phyloP scores from a whole-genome alignment of 2,329 filamentous ascomycete species.

The Rutstroemia sp. region DNA sequence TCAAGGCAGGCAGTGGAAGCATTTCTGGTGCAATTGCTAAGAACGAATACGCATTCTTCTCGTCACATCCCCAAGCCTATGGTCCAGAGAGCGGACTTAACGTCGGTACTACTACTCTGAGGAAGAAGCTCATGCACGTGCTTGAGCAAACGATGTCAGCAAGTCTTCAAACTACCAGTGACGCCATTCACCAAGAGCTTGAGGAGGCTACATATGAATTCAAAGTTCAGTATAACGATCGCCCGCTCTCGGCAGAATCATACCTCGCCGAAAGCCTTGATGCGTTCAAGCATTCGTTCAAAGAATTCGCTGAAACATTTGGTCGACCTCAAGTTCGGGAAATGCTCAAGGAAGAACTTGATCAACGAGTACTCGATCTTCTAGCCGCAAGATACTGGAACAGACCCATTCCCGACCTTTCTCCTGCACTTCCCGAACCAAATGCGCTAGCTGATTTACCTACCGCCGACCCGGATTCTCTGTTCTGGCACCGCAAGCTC shows the following conservation, averaged over 20 bases:
- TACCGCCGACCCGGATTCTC: constrained; percentile 74
- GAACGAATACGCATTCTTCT: constrained; percentile 86
- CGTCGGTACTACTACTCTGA: constrained; percentile 77
- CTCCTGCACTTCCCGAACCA: constrained; percentile 54
- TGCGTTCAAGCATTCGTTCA: constrained; percentile 96
- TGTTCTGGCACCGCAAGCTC: constrained; percentile 90
- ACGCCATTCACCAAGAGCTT: constrained; percentile 88
- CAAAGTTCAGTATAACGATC: constrained; percentile 98
- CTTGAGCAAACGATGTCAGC: constrained; percentile 96
- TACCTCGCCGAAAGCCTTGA: constrained; percentile 94
- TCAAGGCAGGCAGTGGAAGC: constrained; percentile 74
- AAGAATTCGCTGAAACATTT: constrained; percentile 83
- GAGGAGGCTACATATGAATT: constrained; percentile 98
- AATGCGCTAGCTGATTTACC: constrained; percentile 73
- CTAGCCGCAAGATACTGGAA: constrained; percentile 97
- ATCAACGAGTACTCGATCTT: constrained; percentile 90
- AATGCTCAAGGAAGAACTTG: constrained; percentile 83
- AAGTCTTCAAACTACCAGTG: constrained; percentile 79
- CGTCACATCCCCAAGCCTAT: constrained; percentile 72
- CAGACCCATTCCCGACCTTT: constrained; percentile 81
- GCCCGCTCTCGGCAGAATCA: constrained; percentile 87
- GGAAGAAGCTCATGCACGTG: constrained; percentile 95
- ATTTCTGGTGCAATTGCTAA: constrained; percentile 74
- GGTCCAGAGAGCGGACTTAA: constrained; percentile 63
- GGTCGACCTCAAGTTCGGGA: constrained; percentile 83